phyloP scores from a whole-genome alignment of 2,329 filamentous ascomycete species.

The Pestalotiopsis sp. region DNA sequence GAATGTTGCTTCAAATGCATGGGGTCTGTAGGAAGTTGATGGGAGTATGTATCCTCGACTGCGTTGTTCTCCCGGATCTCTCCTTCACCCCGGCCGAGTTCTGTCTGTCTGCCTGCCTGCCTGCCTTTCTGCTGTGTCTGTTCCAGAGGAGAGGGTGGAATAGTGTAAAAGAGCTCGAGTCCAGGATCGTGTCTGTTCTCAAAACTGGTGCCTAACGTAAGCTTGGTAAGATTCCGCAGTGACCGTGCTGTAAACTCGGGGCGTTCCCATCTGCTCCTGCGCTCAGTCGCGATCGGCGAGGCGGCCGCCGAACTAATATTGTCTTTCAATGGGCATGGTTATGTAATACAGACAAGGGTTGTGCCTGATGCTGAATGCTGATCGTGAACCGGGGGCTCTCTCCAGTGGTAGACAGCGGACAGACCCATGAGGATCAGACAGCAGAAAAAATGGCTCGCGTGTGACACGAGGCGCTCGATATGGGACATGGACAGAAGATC shows the following conservation, averaged over 20 bases:
- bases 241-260: not conserved
- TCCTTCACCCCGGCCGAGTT: not conserved
- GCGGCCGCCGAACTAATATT: slow-evolving; percentile 1
- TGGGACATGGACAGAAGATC: not conserved
- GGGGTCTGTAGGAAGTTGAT: not conserved
- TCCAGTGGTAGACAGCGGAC: not conserved
- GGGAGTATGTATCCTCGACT: not conserved
- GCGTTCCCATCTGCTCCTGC: not conserved
- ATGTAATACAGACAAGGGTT: slow-evolving; percentile 4
- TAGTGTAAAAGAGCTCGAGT: no score
- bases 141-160: no score
- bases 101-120: not conserved
- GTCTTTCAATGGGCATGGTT: not conserved
- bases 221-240: not conserved
- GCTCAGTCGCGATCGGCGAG: slow-evolving; percentile 2
- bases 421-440: not conserved
- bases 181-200: no score
- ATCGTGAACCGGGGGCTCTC: not conserved
- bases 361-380: not conserved
- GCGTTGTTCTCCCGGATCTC: not conserved
- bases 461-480: not conserved
- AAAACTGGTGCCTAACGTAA: not conserved
- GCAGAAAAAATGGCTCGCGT: not conserved
- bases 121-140: not conserved
- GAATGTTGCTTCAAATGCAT: not conserved